Percentiles rank a stretch among this genome's conserved stretches.
Conservation (phyloP, 768 basidiomycete genomes). For the Hygrocybe coccinea region DNA sequence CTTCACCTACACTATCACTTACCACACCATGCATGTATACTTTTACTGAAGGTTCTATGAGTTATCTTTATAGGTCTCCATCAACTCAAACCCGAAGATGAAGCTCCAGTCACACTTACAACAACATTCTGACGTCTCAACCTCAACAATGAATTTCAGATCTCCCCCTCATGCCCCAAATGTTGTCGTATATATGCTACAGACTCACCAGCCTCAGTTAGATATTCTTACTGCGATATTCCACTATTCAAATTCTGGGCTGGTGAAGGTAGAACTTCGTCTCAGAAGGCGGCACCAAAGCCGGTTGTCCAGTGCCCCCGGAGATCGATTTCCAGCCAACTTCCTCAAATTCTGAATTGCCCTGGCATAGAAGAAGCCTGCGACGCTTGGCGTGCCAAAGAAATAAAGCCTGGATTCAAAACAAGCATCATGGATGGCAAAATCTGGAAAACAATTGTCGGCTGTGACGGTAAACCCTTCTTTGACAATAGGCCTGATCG, state of each 20-base stretch:
- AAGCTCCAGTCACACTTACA: neutral
- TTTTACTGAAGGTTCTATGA: neutral
- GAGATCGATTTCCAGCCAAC: neutral
- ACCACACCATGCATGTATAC: neutral
- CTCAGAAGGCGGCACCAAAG: neutral
- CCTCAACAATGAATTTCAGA: neutral
- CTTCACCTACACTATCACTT: neutral
- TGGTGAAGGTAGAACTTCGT: neutral
- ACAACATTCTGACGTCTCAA: neutral
- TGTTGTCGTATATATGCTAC: neutral
- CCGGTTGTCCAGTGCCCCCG: neutral
- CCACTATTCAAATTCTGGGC: neutral
- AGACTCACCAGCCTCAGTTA: neutral
- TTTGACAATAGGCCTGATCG: neutral
- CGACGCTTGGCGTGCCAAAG: neutral
- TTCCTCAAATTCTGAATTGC: neutral
- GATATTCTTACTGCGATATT: neutral
- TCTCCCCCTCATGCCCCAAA: neutral
- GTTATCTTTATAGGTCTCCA: neutral
- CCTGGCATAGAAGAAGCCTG: neutral
- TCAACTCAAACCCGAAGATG: neutral
- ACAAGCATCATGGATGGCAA: neutral
- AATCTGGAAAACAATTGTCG: neutral
- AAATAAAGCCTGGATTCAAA: neutral
- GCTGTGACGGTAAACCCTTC: neutral